Evolutionary conservation across 176 grass and related monocot species (phyloP).

Genomic region (Phoenix dactylifera): DNA sequence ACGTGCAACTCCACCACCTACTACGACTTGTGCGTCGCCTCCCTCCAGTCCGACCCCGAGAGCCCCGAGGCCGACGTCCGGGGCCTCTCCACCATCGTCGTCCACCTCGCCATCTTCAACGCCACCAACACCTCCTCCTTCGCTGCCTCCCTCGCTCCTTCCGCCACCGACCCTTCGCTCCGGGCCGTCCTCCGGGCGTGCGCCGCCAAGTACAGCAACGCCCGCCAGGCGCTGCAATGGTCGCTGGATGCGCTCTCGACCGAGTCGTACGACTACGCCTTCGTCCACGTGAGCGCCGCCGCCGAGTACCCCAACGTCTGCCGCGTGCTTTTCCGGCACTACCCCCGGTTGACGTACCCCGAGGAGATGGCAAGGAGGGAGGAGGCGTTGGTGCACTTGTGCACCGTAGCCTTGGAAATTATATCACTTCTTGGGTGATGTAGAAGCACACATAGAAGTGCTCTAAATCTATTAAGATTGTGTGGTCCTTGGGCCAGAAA

Average conservation of each 20-base stretch:
- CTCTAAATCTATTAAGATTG: no score
- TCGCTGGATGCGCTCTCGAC: constrained; percentile 33
- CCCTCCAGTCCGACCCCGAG: constrained; percentile 53
- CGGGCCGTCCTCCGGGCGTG: constrained; percentile 41
- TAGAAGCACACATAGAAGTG: no score
- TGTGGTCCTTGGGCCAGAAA: no score
- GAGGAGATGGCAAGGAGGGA: constrained; percentile 40
- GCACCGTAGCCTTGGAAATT: constrained; percentile 68
- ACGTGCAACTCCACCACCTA: constrained; percentile 77
- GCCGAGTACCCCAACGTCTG: constrained; percentile 78
- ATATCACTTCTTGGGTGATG: constrained; percentile 40
- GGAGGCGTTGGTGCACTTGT: constrained; percentile 46
- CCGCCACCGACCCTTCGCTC: constrained; percentile 12
- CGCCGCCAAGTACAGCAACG: constrained; percentile 44
- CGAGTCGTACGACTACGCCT: constrained; percentile 61
- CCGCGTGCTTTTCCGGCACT: constrained; percentile 45
- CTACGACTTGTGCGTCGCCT: constrained; percentile 63
- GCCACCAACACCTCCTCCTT: constrained; percentile 40
- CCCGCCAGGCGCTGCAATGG: constrained; percentile 39
- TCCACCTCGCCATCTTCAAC: constrained; percentile 41
- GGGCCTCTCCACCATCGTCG: constrained; percentile 56
- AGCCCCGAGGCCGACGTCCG: constrained; percentile 53
- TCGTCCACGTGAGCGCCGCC: constrained; percentile 67
- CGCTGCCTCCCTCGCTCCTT: constrained; percentile 29
- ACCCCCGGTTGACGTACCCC: constrained; percentile 38